Base-by-base conservation (phyloP, 805 yeast species). In the Candida endomychidarum region DNA sequence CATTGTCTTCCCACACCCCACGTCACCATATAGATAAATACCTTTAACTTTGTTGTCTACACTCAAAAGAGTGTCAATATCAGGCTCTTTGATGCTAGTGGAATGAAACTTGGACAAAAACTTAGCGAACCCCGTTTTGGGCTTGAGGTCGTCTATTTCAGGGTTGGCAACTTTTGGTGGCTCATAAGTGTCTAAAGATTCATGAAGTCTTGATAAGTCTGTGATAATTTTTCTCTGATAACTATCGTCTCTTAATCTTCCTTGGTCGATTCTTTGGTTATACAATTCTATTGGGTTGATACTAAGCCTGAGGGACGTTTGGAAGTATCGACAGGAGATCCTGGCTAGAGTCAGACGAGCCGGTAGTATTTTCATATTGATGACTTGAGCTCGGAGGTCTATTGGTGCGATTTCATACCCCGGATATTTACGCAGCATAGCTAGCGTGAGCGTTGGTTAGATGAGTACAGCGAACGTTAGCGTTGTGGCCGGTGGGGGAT, bases 1-100 rank as follows among this genome's bases (percentile, higher is more conserved):
- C 97, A 93, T 91, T 6, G 99, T 93, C 58, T 93, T 91, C 3
- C 99, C 99, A 62, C 98, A 90, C 2, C 99, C 99, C 30, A 93
- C 99, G 60, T 93, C 98, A 16, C 99, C 99, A 61, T 86, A 93
- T 21, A 93, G 70, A 55, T 93, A 93, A 6, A 93, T 83, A 4
- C 99, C 99, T 49, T 75, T 96, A 10, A 81, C 70, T 2, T 52
- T 52, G 14, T 61, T 61, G 20, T 62, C 68, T 30, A 54, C 60
- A 16, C 7, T 47, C 46, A 24, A 49, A 37, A 23, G 31, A 49
- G 7, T 42, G 14, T 30, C 45, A 23, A 19, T 15, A 14, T 36
- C 38, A 9, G 40, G 46, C 18, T 38, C 46, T 17, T 42, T 42
- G 7, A 42, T 12, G 12, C 41, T 32, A n/a, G 33, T 35, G 7